Base-by-base conservation (phyloP, 1,284 basidiomycete genomes). In the Ganoderma resinaceum region DNA sequence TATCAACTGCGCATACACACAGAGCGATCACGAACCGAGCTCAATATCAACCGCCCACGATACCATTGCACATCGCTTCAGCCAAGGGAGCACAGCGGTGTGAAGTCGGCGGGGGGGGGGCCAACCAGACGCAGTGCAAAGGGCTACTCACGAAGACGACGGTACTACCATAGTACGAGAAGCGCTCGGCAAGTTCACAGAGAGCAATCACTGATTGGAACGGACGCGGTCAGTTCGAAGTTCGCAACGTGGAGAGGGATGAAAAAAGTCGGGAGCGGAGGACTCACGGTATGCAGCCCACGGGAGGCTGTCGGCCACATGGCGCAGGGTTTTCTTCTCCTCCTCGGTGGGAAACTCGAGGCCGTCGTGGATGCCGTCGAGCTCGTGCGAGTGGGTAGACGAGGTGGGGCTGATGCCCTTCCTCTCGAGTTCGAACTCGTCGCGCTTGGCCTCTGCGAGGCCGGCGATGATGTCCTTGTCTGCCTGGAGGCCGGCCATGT, bases 161-260 rank as follows among this genome's bases (percentile, higher is more conserved):
- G 35, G 80, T 85, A 20, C 84, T 83, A n/a, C 92, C 92, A 78
- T 89, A 88, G 78, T 80, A 81, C 14, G 92, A 94, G 79, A 95
- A 94, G 26, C 92, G 88, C 76, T 94, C 93, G 4, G 91, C 91
- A 55, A 91, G 76, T 78, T 94, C 92, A 43, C 93, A 84, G 40
- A 89, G 67, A 4, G 91, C 91, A 60, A 94, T 91, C 66, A 92
- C 90, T 92, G 65, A 7, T 40, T 26, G 38, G 40, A 23, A 38
- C 7, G 58, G 18, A 31, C 26, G 1, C 14, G 43, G 46, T 62
- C 16, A 63, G 53, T 20, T 31, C 18, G 52, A 33, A 60, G 23
- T 60, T 16, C n/a, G 9, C 8, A n/a, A 58, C 31, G 20, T 35
- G 20, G 42, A 16, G 58, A 18, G n/a, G 11, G n/a, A n/a, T 11